phyloP scores from a whole-genome alignment of 2,329 filamentous ascomycete genomes.

The Clonostachys chloroleuca region DNA sequence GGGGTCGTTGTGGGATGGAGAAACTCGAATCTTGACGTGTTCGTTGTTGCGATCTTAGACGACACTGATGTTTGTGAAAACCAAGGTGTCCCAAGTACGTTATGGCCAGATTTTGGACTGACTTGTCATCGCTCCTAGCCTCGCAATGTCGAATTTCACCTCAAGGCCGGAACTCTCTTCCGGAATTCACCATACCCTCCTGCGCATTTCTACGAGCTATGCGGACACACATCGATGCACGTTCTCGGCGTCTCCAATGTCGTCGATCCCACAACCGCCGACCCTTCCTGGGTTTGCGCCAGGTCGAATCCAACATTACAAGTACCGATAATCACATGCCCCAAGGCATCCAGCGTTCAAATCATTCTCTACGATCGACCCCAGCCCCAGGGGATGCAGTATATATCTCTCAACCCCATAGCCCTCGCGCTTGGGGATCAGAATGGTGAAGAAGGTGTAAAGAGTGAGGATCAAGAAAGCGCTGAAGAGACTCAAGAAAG shows the following conservation, averaged over 20 bases:
- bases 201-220: slow-evolving; percentile 76
- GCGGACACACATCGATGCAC: slow-evolving; percentile 76
- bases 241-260: slow-evolving; percentile 82
- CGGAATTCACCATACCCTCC: slow-evolving; percentile 78
- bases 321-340: slow-evolving; percentile 71
- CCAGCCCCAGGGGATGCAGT: slow-evolving; percentile 86
- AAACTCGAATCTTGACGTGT: slow-evolving; percentile 85
- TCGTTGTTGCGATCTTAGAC: slow-evolving; percentile 85
- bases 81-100: background rate
- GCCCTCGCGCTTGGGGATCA: slow-evolving; percentile 81
- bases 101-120: background rate
- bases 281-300: slow-evolving; percentile 66
- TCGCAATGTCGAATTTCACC: slow-evolving; percentile 79
- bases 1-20: slow-evolving; percentile 94
- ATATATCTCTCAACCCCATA: slow-evolving; percentile 87
- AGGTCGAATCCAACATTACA: slow-evolving; percentile 43
- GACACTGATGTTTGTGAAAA: slow-evolving; percentile 72
- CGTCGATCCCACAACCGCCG: slow-evolving; percentile 39
- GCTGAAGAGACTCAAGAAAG: slow-evolving; percentile 60
- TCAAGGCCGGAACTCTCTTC: slow-evolving; percentile 79
- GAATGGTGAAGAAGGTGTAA: slow-evolving; percentile 29
- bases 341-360: slow-evolving; percentile 71
- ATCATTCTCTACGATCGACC: slow-evolving; percentile 87
- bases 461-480: slow-evolving; percentile 51
- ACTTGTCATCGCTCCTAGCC: slow-evolving; percentile 37